A percentile compares a stretch with the other conserved stretches of the same genome.
Evolutionary conservation across 352 stramenopile genomes (phyloP).

Genomic region (Globisporangium recalcitrans): DNA sequence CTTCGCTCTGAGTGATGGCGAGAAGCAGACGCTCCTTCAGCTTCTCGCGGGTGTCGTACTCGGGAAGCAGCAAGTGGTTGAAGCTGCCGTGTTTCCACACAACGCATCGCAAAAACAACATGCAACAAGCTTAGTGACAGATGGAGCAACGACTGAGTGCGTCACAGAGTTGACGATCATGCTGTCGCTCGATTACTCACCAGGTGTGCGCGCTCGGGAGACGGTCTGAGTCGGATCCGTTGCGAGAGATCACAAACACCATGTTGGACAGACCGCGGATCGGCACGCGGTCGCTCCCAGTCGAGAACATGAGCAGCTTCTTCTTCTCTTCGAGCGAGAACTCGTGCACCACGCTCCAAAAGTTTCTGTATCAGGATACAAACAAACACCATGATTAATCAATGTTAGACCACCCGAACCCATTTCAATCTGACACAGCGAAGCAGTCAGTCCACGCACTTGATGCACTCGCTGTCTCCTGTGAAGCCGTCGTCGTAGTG

Average conservation of each 20-base stretch:
- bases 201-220: constrained; percentile 85
- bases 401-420: neutral
- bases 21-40: constrained; percentile 72
- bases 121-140: neutral
- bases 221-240: constrained; percentile 76
- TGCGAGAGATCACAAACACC: constrained; percentile 81
- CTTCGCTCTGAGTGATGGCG: constrained; percentile 80
- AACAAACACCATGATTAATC: neutral
- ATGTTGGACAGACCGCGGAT: constrained; percentile 78
- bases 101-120: too few relatives aligned
- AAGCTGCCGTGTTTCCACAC: constrained; percentile 35
- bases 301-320: constrained; percentile 82
- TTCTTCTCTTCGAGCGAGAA: constrained; percentile 81
- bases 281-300: constrained; percentile 79
- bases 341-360: constrained; percentile 80
- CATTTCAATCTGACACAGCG: neutral
- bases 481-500: constrained; percentile 78
- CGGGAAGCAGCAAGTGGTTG: constrained; percentile 84
- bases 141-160: neutral
- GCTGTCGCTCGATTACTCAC: constrained; percentile 20
- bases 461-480: constrained; percentile 53
- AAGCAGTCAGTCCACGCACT: constrained; percentile 24
- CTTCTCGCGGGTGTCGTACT: constrained; percentile 75
- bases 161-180: neutral
- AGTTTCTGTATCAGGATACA: constrained; percentile 34